Evolutionary conservation across 2,329 filamentous ascomycete genomes (phyloP), one percentile per base, ranked within the genome.

Genomic region (Tolypocladium endophyticum): DNA sequence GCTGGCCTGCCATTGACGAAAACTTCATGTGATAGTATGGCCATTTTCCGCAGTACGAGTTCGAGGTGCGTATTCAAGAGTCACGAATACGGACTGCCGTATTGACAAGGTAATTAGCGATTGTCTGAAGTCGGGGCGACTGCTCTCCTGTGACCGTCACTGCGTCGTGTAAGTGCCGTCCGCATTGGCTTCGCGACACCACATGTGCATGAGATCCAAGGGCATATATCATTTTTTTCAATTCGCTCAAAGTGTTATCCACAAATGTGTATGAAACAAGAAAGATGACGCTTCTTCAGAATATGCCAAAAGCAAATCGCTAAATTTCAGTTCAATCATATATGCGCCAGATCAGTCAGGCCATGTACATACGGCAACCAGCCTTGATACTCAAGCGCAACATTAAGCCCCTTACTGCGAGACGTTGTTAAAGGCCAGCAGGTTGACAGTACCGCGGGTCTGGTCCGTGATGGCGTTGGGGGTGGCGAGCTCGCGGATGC

Each of bases 401-500:
- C 33, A 20, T 12, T 12, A 14, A 14, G 1, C 7, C 45, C 50
- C 28, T n/a, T 35, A n/a, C 50, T 14, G 28, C 18, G 50, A 53
- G 28, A 35, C 50, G 28, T n/a, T n/a, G 38, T 43, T 43, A n/a
- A 39, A 56, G 35, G 36, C 35, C 16, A 56, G 55, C 36, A 56
- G 55, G 36, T 56, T 56, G n/a, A 41, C 36, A 9, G 55, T 56
- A 8, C 36, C 36, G 5, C 25, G 14, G 25, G 38, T 4, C n/a
- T n/a, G 25, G 23, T 30, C 14, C n/a, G 36, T n/a, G 23, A 56
- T 33, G 35, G 36, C 33, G 58, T 73, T 73, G 64, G 74, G 73
- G 55, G 72, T 75, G 12, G 72, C 70, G 50, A 81, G 72, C 41
- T 73, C 66, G 66, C 73, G 71, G 60, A 82, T 74, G 45, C 76